Evolutionary conservation across 2,329 filamentous ascomycete genomes (phyloP).

Genomic region (Ceratocystiopsis sp.): DNA sequence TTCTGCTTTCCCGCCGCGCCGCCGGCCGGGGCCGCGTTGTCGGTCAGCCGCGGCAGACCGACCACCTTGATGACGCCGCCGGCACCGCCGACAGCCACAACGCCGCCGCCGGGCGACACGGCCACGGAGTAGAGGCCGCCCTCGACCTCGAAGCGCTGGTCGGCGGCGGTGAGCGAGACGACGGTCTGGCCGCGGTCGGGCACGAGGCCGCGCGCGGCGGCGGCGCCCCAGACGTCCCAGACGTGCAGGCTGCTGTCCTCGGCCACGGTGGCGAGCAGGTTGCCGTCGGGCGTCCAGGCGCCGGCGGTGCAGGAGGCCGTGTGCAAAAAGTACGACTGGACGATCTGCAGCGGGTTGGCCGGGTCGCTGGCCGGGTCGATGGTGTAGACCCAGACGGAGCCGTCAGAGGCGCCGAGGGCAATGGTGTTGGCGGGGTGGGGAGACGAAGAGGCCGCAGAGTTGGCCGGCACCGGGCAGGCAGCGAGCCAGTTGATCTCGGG

Average conservation of each 20-base stretch:
- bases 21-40: constrained; percentile 3
- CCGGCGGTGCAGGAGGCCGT: constrained; percentile 75
- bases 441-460: constrained; percentile 43
- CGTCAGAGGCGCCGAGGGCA: constrained; percentile 77
- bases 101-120: constrained; percentile 59
- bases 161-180: constrained; percentile 58
- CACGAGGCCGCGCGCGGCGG: constrained; percentile 37
- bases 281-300: constrained; percentile 76
- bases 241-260: constrained; percentile 83
- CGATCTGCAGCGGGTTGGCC: constrained; percentile 52
- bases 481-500: constrained; percentile 88
- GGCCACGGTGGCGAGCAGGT: constrained; percentile 69
- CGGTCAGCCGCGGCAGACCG: constrained; percentile 51
- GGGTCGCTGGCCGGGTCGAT: constrained; percentile 46
- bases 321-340: constrained; percentile 87
- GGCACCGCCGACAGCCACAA: constrained; percentile 76
- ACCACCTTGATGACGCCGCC: constrained; percentile 75
- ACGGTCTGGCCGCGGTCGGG: constrained; percentile 41
- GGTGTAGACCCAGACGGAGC: constrained; percentile 92
- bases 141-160: constrained; percentile 83
- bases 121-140: constrained; percentile 83
- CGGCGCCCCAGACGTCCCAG: constrained; percentile 77
- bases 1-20: not conserved
- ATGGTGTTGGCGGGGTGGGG: constrained; percentile 56
- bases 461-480: constrained; percentile 3